These are phyloP conservation scores for Xylaria scruposa DNA, from an alignment of 495 filamentous ascomycete genomes.

Conservation along the genomic window DNA sequence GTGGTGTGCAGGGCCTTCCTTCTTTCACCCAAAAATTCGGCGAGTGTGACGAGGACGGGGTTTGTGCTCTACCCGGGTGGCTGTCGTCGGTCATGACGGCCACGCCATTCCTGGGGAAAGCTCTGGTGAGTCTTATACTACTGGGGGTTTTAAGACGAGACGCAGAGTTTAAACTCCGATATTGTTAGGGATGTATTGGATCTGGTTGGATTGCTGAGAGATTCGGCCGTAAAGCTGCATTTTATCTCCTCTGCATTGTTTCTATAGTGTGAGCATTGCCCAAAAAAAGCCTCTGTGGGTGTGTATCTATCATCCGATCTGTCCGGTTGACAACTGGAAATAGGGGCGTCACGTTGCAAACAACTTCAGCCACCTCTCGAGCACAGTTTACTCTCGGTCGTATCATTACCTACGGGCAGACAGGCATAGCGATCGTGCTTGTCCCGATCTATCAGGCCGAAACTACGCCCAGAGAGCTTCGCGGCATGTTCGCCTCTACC, in stretches of 20 bases:
- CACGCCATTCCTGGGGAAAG: conserved; percentile 31
- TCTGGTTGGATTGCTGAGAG: conserved; percentile 29
- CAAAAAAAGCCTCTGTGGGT: neutral
- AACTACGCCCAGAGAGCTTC: conserved; percentile 30
- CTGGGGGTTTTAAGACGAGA: neutral
- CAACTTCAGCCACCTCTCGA: conserved; percentile 31
- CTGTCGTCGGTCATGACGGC: conserved; percentile 33
- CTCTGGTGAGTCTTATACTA: conserved; percentile 27
- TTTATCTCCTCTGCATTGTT: conserved; percentile 28
- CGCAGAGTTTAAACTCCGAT: conserved; percentile 13
- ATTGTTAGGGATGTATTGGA: conserved; percentile 26
- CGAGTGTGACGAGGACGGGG: conserved; percentile 23
- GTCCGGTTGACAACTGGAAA: neutral
- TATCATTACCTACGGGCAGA: conserved; percentile 38
- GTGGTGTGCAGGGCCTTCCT: conserved; percentile 31
- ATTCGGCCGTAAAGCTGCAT: conserved; percentile 30
- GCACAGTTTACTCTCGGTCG: conserved; percentile 38
- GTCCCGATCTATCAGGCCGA: conserved; percentile 37
- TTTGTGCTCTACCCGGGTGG: conserved; percentile 30
- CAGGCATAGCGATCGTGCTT: conserved; percentile 36
- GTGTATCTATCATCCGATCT: conserved; percentile 21
- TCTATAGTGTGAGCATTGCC: conserved; percentile 30
- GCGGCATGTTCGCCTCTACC: conserved; percentile 38
- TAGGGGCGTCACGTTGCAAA: conserved; percentile 37
- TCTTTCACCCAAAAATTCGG: conserved; percentile 30